Conservation (phyloP, 129 eudicot species). For the Centella asiatica region DNA sequence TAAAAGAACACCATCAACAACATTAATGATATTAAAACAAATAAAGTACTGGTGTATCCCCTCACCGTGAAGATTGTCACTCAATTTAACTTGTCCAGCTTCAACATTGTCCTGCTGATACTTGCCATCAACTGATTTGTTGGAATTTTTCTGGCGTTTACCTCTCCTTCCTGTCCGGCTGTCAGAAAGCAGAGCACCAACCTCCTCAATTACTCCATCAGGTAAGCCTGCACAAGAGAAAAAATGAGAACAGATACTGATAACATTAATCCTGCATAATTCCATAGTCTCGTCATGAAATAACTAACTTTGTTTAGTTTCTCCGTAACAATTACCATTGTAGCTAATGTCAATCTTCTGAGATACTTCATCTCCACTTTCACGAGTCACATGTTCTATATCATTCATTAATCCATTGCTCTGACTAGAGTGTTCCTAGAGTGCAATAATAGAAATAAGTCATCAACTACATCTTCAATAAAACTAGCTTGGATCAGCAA, state of each 20-base stretch:
- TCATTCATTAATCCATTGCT: slow-evolving; percentile 29
- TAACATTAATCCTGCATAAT: not conserved
- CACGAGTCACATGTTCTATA: slow-evolving; percentile 28
- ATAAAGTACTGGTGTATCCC: slow-evolving; percentile 25
- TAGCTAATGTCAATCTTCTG: slow-evolving; percentile 28
- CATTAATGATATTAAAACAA: not conserved
- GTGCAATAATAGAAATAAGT: slow-evolving; percentile 12
- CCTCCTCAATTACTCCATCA: slow-evolving; percentile 29
- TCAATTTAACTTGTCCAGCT: slow-evolving; percentile 26
- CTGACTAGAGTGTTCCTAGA: slow-evolving; percentile 36
- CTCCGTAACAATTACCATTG: slow-evolving; percentile 5
- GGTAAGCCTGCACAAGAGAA: slow-evolving; percentile 31
- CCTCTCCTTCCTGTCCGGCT: slow-evolving; percentile 52
- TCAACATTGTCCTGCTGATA: slow-evolving; percentile 39
- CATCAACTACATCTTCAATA: too few species aligned
- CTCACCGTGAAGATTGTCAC: slow-evolving; percentile 37
- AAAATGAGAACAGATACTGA: not conserved
- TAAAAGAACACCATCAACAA: not conserved
- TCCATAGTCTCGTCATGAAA: not conserved
- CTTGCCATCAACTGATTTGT: slow-evolving; percentile 41
- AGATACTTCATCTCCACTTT: slow-evolving; percentile 22
- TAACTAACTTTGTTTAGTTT: slow-evolving; percentile 10
- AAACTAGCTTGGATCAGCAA: too few species aligned
- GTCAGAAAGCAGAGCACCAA: slow-evolving; percentile 32
- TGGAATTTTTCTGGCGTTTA: slow-evolving; percentile 40